Conservation (phyloP, 306 rosid genomes). For the Cucumis cinereus region DNA sequence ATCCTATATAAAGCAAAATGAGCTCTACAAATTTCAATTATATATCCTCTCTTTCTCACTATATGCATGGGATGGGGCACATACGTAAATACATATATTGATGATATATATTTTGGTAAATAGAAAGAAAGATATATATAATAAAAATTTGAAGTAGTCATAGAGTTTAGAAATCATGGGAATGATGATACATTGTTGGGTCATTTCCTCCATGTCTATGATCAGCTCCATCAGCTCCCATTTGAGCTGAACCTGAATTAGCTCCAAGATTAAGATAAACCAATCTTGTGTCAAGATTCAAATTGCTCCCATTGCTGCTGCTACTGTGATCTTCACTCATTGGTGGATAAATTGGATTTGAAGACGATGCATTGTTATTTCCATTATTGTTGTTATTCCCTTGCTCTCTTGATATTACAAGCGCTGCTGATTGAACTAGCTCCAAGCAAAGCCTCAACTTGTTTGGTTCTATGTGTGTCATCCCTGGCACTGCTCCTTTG, state of each 20-base stretch:
- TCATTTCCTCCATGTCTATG: slow-evolving; percentile 29
- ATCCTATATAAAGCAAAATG: background rate
- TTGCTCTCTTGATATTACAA: slow-evolving; percentile 84
- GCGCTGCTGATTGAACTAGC: slow-evolving; percentile 92
- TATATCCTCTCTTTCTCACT: background rate
- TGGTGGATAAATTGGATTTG: slow-evolving; percentile 45
- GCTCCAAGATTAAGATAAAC: slow-evolving; percentile 92
- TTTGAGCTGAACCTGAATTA: slow-evolving; percentile 20
- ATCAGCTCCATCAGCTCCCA: slow-evolving; percentile 32
- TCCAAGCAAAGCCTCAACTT: slow-evolving; percentile 82
- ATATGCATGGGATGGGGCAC: background rate
- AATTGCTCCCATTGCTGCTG: slow-evolving; percentile 35
- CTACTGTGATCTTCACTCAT: slow-evolving; percentile 51
- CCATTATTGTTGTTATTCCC: slow-evolving; percentile 26
- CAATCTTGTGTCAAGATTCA: slow-evolving; percentile 70
- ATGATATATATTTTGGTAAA: background rate
- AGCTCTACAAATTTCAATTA: background rate
- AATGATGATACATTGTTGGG: slow-evolving; percentile 53
- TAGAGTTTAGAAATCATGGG: slow-evolving; percentile 49
- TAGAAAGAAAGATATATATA: background rate
- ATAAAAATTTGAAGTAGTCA: background rate
- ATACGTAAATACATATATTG: background rate
- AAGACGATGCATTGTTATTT: slow-evolving; percentile 39
- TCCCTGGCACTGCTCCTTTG: slow-evolving; percentile 96
- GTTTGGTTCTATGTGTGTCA: slow-evolving; percentile 86